phyloP scores from a whole-genome alignment of 257 asterid genomes.

The Gentiana dahurica region DNA sequence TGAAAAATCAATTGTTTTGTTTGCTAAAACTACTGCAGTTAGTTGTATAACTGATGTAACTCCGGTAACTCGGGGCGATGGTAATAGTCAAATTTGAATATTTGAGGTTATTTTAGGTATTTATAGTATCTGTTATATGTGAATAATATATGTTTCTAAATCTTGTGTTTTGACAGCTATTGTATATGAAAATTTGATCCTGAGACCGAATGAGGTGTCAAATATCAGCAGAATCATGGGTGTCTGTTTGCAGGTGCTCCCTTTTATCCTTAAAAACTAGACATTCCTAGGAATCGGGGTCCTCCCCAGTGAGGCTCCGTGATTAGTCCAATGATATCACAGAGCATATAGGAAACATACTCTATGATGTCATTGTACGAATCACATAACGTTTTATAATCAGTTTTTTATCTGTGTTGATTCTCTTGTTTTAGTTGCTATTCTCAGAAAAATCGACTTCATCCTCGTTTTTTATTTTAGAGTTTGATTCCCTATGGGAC shows the following conservation, averaged over 20 bases:
- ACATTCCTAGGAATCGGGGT: too few relatives aligned
- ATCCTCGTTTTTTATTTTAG: neutral
- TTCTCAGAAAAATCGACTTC: too few relatives aligned
- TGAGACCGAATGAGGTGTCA: conserved; percentile 19
- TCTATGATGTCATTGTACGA: too few relatives aligned
- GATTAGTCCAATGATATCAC: too few relatives aligned
- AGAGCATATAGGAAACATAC: too few relatives aligned
- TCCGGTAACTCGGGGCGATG: conserved; percentile 27
- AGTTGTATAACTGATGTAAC: conserved; percentile 31
- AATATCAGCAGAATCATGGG: conserved; percentile 25
- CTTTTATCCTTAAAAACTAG: too few relatives aligned
- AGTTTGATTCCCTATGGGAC: conserved; percentile 34
- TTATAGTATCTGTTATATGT: too few relatives aligned
- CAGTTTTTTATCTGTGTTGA: too few relatives aligned
- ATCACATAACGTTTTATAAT: too few relatives aligned
- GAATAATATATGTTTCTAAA: neutral
- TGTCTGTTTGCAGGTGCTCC: conserved; percentile 27
- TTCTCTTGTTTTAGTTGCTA: too few relatives aligned
- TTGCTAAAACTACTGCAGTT: conserved; percentile 29
- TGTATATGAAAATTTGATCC: conserved; percentile 24
- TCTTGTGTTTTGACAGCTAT: neutral
- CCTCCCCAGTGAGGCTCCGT: too few relatives aligned
- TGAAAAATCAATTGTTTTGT: conserved; percentile 28
- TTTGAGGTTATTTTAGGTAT: neutral
- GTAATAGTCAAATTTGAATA: conserved; percentile 8